These are phyloP conservation scores for Chytridiales sp. DNA, from an alignment of 371 early-diverging fungal species.

Conservation along the genomic window DNA sequence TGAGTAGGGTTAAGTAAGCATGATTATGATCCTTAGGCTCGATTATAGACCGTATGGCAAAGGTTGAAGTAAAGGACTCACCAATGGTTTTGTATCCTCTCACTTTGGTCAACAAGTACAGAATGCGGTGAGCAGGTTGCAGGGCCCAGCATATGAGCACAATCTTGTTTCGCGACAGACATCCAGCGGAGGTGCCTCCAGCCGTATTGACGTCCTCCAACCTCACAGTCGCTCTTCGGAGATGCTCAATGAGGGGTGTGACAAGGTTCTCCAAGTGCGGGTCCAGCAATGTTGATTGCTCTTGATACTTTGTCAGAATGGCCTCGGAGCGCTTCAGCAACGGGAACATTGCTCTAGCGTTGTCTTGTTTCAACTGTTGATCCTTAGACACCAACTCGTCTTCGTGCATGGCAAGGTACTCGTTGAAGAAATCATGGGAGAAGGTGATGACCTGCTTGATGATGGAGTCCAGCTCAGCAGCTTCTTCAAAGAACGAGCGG, in stretches of 20 bases:
- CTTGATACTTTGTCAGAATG: constrained; percentile 64
- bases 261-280: constrained; percentile 74
- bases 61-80: constrained; percentile 1
- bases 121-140: constrained; percentile 47
- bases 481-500: too few species aligned
- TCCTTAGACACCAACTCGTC: too few species aligned
- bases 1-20: not conserved
- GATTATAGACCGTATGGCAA: not conserved
- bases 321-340: not conserved
- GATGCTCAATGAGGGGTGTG: constrained; percentile 57
- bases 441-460: too few species aligned
- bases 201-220: not conserved
- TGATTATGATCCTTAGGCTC: not conserved
- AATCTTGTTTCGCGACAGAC: not conserved
- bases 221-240: constrained; percentile 32
- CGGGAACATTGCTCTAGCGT: too few species aligned
- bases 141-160: not conserved
- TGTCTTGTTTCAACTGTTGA: too few species aligned
- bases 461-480: too few species aligned
- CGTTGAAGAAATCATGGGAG: too few species aligned
- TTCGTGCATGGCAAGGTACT: too few species aligned
- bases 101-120: constrained; percentile 77
- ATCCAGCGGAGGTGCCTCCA: not conserved
- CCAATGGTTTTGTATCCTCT: constrained; percentile 81
- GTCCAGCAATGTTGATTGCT: constrained; percentile 86